Evolutionary conservation across 116 monocot species (phyloP), one percentile per base, ranked within the genome.

Genomic region (Cymodocea nodosa): DNA sequence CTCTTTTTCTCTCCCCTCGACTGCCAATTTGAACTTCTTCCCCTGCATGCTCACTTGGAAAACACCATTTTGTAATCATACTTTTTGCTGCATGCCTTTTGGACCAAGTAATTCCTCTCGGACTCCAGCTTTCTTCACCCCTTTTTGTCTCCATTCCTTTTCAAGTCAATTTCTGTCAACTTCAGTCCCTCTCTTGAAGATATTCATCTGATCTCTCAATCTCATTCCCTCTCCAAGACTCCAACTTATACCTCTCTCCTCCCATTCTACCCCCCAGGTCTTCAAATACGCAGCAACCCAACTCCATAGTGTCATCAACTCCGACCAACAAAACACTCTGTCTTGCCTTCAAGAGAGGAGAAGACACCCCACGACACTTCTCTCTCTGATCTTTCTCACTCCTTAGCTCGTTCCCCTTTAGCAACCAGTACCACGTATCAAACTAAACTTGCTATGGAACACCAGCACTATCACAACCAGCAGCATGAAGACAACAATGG

Each of bases 121-220:
- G n/a, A 73, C 68, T 75, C 44, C 64, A 75, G 68, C 86, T 84
- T 84, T 83, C 90, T 50, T 75, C 70, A 52, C 74, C 63, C 78
- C 75, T 59, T 73, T 77, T 77, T 86, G 79, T 77, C 76, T 81
- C 78, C 82, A 75, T 66, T 77, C 81, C 64, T 78, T 73, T 84
- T 70, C 52, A 58, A 79, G 69, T 77, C 76, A 62, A 69, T 69
- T 75, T 81, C 83, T 81, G 83, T 88, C 85, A 73, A 75, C 81
- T 83, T 88, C 88, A 88, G 85, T 88, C 85, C 81, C 82, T 81
- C 89, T 93, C 86, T 74, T 75, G 82, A 83, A 88, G 86, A 89
- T 89, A 77, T 85, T 36, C 59, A 44, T 69, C 66, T 68, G 62
- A 77, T 74, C 64, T 66, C 59, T 53, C 68, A 35, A 68, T 77